phyloP scores from a whole-genome alignment of 2,329 filamentous ascomycete species.

The Monosporascus sp. region DNA sequence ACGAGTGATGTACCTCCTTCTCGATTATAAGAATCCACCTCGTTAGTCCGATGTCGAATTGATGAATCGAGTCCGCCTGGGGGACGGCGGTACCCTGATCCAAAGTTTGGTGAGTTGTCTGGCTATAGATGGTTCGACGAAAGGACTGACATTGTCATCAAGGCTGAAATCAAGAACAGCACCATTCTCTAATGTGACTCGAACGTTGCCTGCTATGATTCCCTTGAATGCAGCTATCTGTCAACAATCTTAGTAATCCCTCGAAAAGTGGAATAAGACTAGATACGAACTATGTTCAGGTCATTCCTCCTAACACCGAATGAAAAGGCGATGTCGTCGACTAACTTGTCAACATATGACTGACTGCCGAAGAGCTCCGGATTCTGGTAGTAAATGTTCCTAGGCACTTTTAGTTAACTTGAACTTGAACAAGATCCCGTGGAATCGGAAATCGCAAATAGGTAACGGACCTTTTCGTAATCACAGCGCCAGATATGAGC shows the following conservation, averaged over 20 bases:
- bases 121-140: background rate
- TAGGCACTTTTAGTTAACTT: slow-evolving; percentile 28
- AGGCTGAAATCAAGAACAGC: slow-evolving; percentile 23
- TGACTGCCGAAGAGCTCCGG: slow-evolving; percentile 67
- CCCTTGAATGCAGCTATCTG: slow-evolving; percentile 72
- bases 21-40: slow-evolving; percentile 71
- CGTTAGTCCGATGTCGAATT: slow-evolving; percentile 42
- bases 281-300: slow-evolving; percentile 60
- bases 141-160: slow-evolving; percentile 23
- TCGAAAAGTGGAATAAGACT: background rate
- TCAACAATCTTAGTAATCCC: background rate
- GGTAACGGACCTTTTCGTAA: slow-evolving; percentile 55
- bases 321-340: slow-evolving; percentile 70
- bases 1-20: slow-evolving; percentile 57
- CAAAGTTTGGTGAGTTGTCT: slow-evolving; percentile 1
- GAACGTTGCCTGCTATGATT: slow-evolving; percentile 55
- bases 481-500: slow-evolving; percentile 45
- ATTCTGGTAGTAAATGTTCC: slow-evolving; percentile 76
- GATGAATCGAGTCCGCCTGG: slow-evolving; percentile 39
- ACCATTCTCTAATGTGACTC: slow-evolving; percentile 28
- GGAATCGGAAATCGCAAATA: background rate
- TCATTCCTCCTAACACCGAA: slow-evolving; percentile 58
- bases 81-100: slow-evolving; percentile 58
- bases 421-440: background rate
- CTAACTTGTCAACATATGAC: slow-evolving; percentile 60